These are phyloP conservation scores for Vicia faba DNA, from an alignment of 306 rosid species.

Conservation along the genomic window DNA sequence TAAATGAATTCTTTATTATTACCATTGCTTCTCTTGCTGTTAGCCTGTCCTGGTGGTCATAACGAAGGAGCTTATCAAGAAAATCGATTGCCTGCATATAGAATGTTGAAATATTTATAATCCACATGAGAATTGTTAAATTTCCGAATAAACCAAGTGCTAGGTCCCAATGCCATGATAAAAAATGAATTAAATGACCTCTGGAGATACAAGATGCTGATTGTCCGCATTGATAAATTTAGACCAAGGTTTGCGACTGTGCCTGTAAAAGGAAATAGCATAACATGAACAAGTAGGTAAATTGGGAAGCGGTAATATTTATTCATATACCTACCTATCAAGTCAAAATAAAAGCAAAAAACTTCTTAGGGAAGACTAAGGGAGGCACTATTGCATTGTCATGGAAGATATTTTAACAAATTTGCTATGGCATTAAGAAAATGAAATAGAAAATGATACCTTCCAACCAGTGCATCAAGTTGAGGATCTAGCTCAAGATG, in stretches of 20 bases:
- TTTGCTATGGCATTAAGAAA: slow-evolving; percentile 8
- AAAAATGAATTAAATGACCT: slow-evolving; percentile 56
- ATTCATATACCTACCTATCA: slow-evolving; percentile 22
- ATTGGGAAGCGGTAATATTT: slow-evolving; percentile 2
- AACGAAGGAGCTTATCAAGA: slow-evolving; percentile 94
- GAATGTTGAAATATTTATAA: slow-evolving; percentile 36
- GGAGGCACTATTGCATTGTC: slow-evolving; percentile 20
- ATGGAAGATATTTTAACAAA: slow-evolving; percentile 22
- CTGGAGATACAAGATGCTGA: slow-evolving; percentile 95
- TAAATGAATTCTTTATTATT: slow-evolving; percentile 23
- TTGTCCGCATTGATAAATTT: slow-evolving; percentile 91
- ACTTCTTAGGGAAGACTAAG: slow-evolving; percentile 9
- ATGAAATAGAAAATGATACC: slow-evolving; percentile 47
- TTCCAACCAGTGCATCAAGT: slow-evolving; percentile 86
- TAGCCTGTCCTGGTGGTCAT: slow-evolving; percentile 95
- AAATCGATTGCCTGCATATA: slow-evolving; percentile 88
- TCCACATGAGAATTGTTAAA: background rate
- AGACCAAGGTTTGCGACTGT: slow-evolving; percentile 97
- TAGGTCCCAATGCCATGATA: slow-evolving; percentile 8
- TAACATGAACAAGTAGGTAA: slow-evolving; percentile 12
- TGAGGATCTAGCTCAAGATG: slow-evolving; percentile 86
- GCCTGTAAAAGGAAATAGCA: slow-evolving; percentile 66
- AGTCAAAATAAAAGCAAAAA: slow-evolving; percentile 7
- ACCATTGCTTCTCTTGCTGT: slow-evolving; percentile 99
- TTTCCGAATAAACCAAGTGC: slow-evolving; percentile 2